These are phyloP conservation scores for Mortierella sp. DNA, from an alignment of 371 early-diverging fungal species.

Conservation along the genomic window DNA sequence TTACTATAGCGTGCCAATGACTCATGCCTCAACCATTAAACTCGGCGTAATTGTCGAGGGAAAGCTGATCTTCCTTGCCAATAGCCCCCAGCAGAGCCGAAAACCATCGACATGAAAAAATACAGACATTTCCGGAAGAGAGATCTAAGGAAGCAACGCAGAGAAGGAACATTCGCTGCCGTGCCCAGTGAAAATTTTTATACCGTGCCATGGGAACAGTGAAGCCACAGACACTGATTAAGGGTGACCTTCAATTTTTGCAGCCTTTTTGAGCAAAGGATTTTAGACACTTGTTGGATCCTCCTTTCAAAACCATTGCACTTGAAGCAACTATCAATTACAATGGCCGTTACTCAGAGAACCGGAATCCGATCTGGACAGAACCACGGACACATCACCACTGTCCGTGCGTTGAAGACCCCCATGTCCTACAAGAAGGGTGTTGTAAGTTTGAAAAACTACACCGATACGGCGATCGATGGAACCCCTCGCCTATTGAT, in stretches of 20 bases:
- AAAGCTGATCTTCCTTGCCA: not conserved
- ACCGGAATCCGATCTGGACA: constrained; percentile 82
- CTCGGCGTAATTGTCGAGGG: constrained; percentile 58
- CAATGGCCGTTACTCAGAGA: constrained; percentile 72
- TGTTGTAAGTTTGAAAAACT: constrained; percentile 66
- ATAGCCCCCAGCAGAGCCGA: not conserved
- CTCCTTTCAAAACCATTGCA: constrained; percentile 38
- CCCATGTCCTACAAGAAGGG: constrained; percentile 90
- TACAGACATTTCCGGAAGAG: constrained; percentile 19
- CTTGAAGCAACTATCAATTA: constrained; percentile 40
- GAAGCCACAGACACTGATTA: not conserved
- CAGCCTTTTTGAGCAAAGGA: constrained; percentile 11
- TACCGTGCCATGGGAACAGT: not conserved
- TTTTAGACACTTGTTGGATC: constrained; percentile 14
- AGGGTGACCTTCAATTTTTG: constrained; percentile 1
- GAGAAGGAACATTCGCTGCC: constrained; percentile 29
- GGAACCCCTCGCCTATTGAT: not conserved
- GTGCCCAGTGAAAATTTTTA: constrained; percentile 26
- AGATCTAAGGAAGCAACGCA: constrained; percentile 56
- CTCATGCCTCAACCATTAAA: constrained; percentile 56
- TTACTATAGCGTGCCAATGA: constrained; percentile 54
- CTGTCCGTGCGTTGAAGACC: constrained; percentile 81
- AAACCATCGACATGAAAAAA: not conserved
- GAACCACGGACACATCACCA: constrained; percentile 88
- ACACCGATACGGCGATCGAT: constrained; percentile 58